phyloP scores from a whole-genome alignment of 441 rosid species.

The Bruguiera hainesii region DNA sequence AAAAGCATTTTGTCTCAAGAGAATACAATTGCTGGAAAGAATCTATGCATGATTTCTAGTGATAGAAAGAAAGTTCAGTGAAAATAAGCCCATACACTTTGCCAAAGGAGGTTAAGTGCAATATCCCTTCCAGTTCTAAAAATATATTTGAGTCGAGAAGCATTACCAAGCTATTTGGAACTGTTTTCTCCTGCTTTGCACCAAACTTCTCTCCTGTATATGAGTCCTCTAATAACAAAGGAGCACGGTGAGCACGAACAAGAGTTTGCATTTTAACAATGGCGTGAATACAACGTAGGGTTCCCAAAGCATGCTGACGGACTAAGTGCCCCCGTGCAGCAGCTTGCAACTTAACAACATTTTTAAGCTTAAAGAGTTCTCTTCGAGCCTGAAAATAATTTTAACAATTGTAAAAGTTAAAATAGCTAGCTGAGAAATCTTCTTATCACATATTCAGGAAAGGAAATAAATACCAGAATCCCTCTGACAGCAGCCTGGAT shows the following conservation, averaged over 20 bases:
- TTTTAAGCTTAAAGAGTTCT: slow-evolving; percentile 63
- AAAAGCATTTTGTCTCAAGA: neutral
- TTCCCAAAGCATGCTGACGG: slow-evolving; percentile 78
- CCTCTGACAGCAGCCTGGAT: slow-evolving; percentile 66
- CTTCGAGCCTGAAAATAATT: slow-evolving; percentile 49
- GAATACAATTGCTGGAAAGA: neutral
- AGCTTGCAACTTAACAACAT: slow-evolving; percentile 83
- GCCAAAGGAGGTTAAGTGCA: neutral
- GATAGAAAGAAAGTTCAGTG: neutral
- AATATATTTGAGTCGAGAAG: slow-evolving; percentile 15
- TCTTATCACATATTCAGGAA: neutral
- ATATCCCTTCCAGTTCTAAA: neutral
- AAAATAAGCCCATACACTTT: neutral
- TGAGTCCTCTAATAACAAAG: slow-evolving; percentile 30
- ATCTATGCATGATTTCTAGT: too few species aligned
- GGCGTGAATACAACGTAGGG: slow-evolving; percentile 81
- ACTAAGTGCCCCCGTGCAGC: slow-evolving; percentile 89
- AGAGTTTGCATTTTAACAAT: slow-evolving; percentile 85
- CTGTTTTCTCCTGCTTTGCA: slow-evolving; percentile 27
- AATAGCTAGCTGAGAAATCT: neutral
- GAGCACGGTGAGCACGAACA: slow-evolving; percentile 66
- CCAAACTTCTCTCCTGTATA: slow-evolving; percentile 19
- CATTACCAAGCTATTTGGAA: slow-evolving; percentile 39
- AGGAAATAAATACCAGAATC: slow-evolving; percentile 45
- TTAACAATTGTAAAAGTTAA: slow-evolving; percentile 12